phyloP scores from a whole-genome alignment of 768 basidiomycete species.

The Psilocybe azurescens region DNA sequence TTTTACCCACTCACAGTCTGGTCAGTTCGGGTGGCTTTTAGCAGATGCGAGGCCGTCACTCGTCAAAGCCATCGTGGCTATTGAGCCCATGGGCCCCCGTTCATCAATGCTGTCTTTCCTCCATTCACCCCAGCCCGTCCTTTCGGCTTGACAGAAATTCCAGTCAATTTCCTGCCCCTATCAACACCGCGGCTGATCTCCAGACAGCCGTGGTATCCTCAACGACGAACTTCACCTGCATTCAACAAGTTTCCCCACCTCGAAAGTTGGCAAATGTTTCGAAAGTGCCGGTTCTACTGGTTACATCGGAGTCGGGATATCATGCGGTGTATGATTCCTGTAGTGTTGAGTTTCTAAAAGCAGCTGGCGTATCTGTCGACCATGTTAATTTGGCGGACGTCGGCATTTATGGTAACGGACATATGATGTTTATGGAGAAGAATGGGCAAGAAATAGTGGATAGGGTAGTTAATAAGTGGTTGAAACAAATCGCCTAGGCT shows the following conservation, averaged over 20 bases:
- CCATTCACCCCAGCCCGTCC: slow-evolving; percentile 40
- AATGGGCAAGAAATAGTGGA: slow-evolving; percentile 50
- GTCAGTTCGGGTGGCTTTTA: slow-evolving; percentile 52
- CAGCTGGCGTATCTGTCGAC: slow-evolving; percentile 51
- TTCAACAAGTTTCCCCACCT: slow-evolving; percentile 48
- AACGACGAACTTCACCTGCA: slow-evolving; percentile 25
- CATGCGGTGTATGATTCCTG: slow-evolving; percentile 52
- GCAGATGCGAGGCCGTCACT: slow-evolving; percentile 26
- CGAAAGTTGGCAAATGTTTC: slow-evolving; percentile 46
- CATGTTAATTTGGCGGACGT: slow-evolving; percentile 44
- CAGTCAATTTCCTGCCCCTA: slow-evolving; percentile 49
- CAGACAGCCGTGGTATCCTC: slow-evolving; percentile 30
- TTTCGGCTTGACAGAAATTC: slow-evolving; percentile 54
- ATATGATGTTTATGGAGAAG: slow-evolving; percentile 63
- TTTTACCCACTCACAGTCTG: slow-evolving; percentile 58
- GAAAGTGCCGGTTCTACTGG: slow-evolving; percentile 48
- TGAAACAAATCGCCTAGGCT: slow-evolving; percentile 4
- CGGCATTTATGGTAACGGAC: slow-evolving; percentile 58
- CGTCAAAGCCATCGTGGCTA: slow-evolving; percentile 43
- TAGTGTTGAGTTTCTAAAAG: slow-evolving; percentile 45
- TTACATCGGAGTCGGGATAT: slow-evolving; percentile 56
- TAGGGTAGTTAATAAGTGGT: slow-evolving; percentile 45
- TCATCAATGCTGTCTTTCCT: slow-evolving; percentile 44
- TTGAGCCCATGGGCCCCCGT: slow-evolving; percentile 58
- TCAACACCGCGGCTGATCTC: slow-evolving; percentile 44